phyloP scores from a whole-genome alignment of 257 asterid genomes.

The Schizonepeta tenuifolia region DNA sequence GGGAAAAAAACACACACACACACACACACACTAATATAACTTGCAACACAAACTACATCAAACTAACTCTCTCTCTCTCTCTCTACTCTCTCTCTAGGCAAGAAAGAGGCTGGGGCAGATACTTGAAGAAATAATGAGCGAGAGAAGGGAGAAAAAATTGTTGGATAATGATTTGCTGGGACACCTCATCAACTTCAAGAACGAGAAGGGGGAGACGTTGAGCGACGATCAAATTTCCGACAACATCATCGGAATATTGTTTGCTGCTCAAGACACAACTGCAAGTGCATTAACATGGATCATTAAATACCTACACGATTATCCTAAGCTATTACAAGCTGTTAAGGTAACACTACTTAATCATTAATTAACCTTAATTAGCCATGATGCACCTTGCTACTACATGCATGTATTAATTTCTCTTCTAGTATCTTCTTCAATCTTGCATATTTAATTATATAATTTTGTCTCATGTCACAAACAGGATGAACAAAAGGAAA shows the following conservation, averaged over 20 bases:
- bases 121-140: conserved; percentile 56
- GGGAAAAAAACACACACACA: not conserved
- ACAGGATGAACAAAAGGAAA: conserved; percentile 70
- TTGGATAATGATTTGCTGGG: conserved; percentile 55
- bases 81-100: conserved; percentile 48
- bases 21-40: not conserved
- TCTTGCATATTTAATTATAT: not conserved
- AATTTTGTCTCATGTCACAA: not conserved
- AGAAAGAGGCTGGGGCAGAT: conserved; percentile 61
- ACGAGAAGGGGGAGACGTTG: conserved; percentile 47
- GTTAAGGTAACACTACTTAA: conserved; percentile 49
- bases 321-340: conserved; percentile 60
- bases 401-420: no score
- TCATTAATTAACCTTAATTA: not conserved
- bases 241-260: conserved; percentile 80
- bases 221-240: conserved; percentile 72
- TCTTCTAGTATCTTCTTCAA: conserved; percentile 7
- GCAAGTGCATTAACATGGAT: conserved; percentile 92
- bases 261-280: conserved; percentile 97
- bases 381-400: no score
- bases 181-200: conserved; percentile 54
- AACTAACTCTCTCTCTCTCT: conserved; percentile 8
- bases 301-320: conserved; percentile 71
- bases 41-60: not conserved
- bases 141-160: conserved; percentile 54